Evolutionary conservation across 345 rosid species (phyloP).

Genomic region (Euphorbia lathyris): DNA sequence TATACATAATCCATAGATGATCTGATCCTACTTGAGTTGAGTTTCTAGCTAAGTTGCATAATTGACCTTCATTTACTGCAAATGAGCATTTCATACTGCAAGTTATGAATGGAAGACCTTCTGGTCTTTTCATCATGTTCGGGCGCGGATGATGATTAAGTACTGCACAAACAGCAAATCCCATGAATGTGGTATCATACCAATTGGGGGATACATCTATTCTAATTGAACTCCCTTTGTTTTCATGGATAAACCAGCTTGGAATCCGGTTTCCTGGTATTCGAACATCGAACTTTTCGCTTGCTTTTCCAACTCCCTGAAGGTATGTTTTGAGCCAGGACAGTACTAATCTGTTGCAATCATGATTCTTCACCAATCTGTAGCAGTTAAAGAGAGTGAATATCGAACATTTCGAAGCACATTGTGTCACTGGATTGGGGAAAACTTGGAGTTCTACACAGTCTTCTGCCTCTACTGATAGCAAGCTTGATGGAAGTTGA

Average conservation of each 20-base stretch:
- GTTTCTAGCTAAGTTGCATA: not conserved
- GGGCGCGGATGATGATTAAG: not conserved
- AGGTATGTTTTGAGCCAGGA: conserved; percentile 3
- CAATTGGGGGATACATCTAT: not conserved
- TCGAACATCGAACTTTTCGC: not conserved
- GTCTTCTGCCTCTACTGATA: conserved; percentile 4
- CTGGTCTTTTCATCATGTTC: not conserved
- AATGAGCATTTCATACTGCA: not conserved
- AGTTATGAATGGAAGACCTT: not conserved
- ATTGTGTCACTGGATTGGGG: not conserved
- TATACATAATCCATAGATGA: not conserved
- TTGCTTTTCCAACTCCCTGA: not conserved
- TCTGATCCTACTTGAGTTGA: not conserved
- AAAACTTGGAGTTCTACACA: conserved; percentile 4
- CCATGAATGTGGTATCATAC: not conserved
- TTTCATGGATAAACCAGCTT: not conserved
- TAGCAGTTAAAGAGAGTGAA: conserved; percentile 7
- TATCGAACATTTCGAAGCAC: not conserved
- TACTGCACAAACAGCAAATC: not conserved
- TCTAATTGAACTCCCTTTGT: not conserved
- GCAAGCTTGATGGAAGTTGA: not conserved
- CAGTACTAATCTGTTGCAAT: not conserved
- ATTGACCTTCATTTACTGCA: not conserved
- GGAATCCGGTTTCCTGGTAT: conserved; percentile 1
- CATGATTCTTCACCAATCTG: not conserved